Percentiles rank a stretch among this genome's conserved stretches.
Conservation (phyloP, 2,329 filamentous ascomycete genomes). For the Anisogramma anomala region DNA sequence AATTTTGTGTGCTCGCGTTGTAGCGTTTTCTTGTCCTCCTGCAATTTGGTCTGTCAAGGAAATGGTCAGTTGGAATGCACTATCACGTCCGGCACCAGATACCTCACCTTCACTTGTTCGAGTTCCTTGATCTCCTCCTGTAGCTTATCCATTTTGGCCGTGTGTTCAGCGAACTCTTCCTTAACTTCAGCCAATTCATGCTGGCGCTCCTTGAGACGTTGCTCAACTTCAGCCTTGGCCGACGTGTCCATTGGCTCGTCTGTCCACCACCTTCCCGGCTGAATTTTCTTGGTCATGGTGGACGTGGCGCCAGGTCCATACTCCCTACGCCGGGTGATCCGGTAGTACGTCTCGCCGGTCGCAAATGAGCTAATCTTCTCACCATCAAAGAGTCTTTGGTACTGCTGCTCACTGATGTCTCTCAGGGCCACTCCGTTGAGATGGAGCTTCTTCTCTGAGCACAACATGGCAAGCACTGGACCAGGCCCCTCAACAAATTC, state of each 20-base stretch:
- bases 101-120: slow-evolving; percentile 31
- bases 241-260: slow-evolving; percentile 61
- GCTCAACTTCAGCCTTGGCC: slow-evolving; percentile 50
- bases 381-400: slow-evolving; percentile 48
- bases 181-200: slow-evolving; percentile 26
- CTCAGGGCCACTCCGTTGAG: slow-evolving; percentile 51
- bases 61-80: slow-evolving; percentile 12
- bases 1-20: slow-evolving; percentile 57
- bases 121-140: slow-evolving; percentile 27
- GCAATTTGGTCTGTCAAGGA: slow-evolving; percentile 33
- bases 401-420: slow-evolving; percentile 56
- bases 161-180: slow-evolving; percentile 27
- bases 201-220: slow-evolving; percentile 34
- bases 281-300: slow-evolving; percentile 52
- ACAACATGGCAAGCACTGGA: slow-evolving; percentile 79
- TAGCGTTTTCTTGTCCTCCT: slow-evolving; percentile 51
- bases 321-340: slow-evolving; percentile 60
- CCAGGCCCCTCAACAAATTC: slow-evolving; percentile 73
- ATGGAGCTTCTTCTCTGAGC: slow-evolving; percentile 59
- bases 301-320: slow-evolving; percentile 67
- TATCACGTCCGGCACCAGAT: no score
- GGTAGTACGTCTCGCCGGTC: slow-evolving; percentile 52
- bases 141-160: slow-evolving; percentile 25
- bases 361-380: slow-evolving; percentile 56
- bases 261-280: slow-evolving; percentile 58